A percentile compares a stretch with the other conserved stretches of the same genome.
Conservation (phyloP, 73 alveolate species). For the Tetrahymena malaccensis region DNA sequence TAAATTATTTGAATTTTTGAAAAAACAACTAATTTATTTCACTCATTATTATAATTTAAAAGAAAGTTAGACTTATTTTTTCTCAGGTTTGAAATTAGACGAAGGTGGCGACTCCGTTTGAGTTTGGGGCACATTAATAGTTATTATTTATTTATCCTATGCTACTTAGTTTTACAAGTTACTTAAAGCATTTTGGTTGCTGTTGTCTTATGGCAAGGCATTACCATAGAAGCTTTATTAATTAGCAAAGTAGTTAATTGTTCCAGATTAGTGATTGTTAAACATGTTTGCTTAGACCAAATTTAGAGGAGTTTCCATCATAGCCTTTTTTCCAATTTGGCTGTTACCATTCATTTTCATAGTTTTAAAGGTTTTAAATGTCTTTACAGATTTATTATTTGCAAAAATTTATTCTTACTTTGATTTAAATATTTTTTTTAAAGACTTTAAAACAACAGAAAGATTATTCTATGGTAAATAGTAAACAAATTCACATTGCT, state of each 20-base stretch:
- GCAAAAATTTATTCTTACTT: not conserved
- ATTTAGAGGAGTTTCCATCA: not conserved
- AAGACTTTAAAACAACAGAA: not conserved
- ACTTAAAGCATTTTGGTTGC: not conserved
- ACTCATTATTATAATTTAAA: not conserved
- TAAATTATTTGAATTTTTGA: too few species aligned
- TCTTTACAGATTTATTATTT: not conserved
- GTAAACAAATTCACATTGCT: not conserved
- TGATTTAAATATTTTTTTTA: not conserved
- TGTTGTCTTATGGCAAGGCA: not conserved
- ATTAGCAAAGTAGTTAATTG: not conserved
- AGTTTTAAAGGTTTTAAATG: not conserved
- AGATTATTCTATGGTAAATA: not conserved
- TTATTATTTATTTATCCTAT: not conserved
- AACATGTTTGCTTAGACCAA: not conserved
- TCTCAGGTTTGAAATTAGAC: not conserved
- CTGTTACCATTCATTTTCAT: not conserved
- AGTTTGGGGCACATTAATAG: not conserved
- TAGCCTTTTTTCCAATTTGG: not conserved
- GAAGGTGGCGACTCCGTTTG: not conserved
- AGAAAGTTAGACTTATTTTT: not conserved
- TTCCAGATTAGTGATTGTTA: not conserved
- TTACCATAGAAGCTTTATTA: not conserved
- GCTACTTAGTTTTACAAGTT: not conserved
- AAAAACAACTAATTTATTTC: not conserved